A percentile compares a stretch with the other conserved stretches of the same genome.
Conservation (phyloP, 805 yeast genomes). For the Huiozyma sinensis region DNA sequence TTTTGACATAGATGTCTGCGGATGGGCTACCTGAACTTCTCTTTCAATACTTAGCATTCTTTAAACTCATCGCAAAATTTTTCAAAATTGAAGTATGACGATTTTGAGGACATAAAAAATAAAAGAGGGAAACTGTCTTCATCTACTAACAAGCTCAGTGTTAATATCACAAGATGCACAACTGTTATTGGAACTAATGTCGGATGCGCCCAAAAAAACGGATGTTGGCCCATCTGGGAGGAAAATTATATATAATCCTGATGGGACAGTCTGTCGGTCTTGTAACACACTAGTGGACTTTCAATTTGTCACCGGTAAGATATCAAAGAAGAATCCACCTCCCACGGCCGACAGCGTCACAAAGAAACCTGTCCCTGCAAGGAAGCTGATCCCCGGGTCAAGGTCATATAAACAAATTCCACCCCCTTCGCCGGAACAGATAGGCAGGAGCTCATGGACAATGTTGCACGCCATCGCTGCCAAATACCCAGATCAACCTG, state of each 20-base stretch:
- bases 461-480: constrained; percentile 86
- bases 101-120: background rate
- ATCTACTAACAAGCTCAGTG: too few species aligned
- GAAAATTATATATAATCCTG: constrained; percentile 63
- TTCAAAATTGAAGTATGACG: background rate
- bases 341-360: background rate
- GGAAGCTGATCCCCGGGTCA: constrained; percentile 15
- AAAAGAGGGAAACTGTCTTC: background rate
- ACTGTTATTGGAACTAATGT: too few species aligned
- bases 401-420: constrained; percentile 37
- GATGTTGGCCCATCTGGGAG: constrained; percentile 49
- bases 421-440: constrained; percentile 76
- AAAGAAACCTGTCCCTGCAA: background rate
- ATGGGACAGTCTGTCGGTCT: constrained; percentile 92
- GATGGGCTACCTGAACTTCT: background rate
- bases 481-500: constrained; percentile 64
- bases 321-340: constrained; percentile 1
- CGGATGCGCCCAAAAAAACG: constrained; percentile 24
- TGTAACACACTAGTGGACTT: constrained; percentile 80
- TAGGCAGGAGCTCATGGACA: constrained; percentile 90
- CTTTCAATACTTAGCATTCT: background rate
- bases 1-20: constrained; percentile 4
- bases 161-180: too few species aligned
- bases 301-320: constrained; percentile 42
- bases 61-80: constrained; percentile 4